Conservation (phyloP, 306 rosid species). For the Fragaria ananassa region DNA sequence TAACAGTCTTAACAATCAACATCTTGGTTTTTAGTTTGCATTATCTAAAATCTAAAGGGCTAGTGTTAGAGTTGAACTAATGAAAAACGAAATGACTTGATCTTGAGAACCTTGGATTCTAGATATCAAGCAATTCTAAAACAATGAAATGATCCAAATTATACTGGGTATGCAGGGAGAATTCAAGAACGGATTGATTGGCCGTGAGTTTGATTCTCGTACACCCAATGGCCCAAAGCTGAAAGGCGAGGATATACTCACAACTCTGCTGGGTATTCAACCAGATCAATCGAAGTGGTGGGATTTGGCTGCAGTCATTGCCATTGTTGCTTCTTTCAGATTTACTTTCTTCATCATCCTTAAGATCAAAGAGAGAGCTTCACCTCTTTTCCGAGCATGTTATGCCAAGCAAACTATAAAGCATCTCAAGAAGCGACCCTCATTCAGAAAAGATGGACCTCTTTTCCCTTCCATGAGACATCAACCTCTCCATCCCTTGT, state of each 20-base stretch:
- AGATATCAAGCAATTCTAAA: not conserved
- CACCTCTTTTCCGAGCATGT: conserved; percentile 45
- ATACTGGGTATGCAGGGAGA: conserved; percentile 60
- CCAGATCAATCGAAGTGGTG: conserved; percentile 76
- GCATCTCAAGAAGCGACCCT: conserved; percentile 55
- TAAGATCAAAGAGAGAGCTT: conserved; percentile 62
- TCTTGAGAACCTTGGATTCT: not conserved
- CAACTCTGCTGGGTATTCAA: conserved; percentile 55
- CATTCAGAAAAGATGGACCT: conserved; percentile 56
- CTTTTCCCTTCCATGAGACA: conserved; percentile 69
- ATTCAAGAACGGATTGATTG: conserved; percentile 78
- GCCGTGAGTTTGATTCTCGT: conserved; percentile 60
- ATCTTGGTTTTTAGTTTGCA: not conserved
- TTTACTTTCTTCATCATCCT: conserved; percentile 62
- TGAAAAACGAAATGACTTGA: not conserved
- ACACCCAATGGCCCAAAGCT: conserved; percentile 54
- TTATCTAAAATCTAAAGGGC: not conserved
- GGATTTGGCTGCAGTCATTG: conserved; percentile 66
- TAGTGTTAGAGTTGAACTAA: not conserved
- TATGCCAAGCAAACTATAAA: conserved; percentile 50
- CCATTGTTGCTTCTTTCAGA: conserved; percentile 51
- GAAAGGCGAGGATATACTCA: conserved; percentile 62
- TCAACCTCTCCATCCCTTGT: conserved; percentile 60
- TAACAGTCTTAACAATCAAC: not conserved
- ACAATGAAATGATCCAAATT: not conserved